phyloP scores from a whole-genome alignment of 495 filamentous ascomycete species.

The Trichoderma virens region DNA sequence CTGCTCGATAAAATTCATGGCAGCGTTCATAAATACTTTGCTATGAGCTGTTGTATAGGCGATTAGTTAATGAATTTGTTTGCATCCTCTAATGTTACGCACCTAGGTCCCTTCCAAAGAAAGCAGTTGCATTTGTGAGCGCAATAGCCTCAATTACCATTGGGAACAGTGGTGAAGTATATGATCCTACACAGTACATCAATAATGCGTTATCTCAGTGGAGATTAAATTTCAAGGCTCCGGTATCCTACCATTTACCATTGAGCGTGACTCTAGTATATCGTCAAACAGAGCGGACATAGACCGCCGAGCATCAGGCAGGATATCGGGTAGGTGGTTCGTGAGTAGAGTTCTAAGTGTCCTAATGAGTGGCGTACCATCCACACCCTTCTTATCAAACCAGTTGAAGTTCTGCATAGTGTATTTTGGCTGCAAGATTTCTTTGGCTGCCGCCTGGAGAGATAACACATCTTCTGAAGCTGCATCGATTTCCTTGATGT shows the following conservation, averaged over 20 bases:
- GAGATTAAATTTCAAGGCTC: neutral
- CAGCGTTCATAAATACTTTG: neutral
- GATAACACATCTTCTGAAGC: neutral
- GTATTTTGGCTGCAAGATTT: neutral
- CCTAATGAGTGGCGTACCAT: neutral
- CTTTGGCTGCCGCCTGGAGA: neutral
- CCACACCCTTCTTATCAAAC: neutral
- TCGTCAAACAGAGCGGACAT: neutral
- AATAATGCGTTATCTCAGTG: neutral
- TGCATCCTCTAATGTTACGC: neutral
- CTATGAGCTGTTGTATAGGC: neutral
- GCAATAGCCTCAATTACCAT: neutral
- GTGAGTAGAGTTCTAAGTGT: neutral
- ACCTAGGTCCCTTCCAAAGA: neutral
- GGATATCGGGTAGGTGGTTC: neutral
- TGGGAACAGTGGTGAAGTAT: neutral
- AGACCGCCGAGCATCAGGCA: neutral
- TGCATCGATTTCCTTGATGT: neutral
- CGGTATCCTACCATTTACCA: neutral
- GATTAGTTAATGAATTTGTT: neutral
- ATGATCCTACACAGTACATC: neutral
- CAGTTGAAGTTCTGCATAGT: neutral
- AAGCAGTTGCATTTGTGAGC: neutral
- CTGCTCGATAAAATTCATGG: neutral
- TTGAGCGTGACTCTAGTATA: neutral